Evolutionary conservation across 331 rosid species (phyloP).

Genomic region (Malus hybrid): DNA sequence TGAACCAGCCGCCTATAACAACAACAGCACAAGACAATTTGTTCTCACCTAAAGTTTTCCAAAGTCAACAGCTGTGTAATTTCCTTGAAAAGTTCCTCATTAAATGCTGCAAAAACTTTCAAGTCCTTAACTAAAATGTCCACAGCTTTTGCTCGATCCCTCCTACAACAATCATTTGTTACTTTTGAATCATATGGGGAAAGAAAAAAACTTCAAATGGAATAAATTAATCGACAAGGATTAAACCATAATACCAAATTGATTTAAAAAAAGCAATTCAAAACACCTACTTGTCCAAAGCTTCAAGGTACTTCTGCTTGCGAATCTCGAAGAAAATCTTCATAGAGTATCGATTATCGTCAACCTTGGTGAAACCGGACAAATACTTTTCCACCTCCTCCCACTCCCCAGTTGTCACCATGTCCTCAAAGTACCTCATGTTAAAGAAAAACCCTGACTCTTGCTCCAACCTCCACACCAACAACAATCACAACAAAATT

Average conservation of each 20-base stretch:
- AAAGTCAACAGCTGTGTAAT: constrained; percentile 87
- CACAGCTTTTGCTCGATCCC: constrained; percentile 90
- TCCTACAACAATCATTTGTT: constrained; percentile 46
- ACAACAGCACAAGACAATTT: not conserved
- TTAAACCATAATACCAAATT: not conserved
- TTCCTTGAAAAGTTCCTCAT: constrained; percentile 96
- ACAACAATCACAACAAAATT: constrained; percentile 22
- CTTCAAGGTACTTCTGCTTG: constrained; percentile 98
- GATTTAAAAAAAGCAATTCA: not conserved
- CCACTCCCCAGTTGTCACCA: constrained; percentile 99
- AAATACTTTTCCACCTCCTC: constrained; percentile 97
- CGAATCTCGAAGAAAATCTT: constrained; percentile 98
- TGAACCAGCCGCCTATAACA: not conserved
- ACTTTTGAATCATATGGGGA: not conserved
- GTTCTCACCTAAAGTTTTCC: constrained; percentile 85
- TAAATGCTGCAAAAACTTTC: constrained; percentile 90
- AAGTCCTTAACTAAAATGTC: constrained; percentile 96
- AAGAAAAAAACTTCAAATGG: constrained; percentile 7
- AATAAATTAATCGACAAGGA: not conserved
- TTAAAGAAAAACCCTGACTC: constrained; percentile 96
- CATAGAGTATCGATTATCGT: constrained; percentile 97
- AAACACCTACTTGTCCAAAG: constrained; percentile 75
- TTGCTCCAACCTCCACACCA: constrained; percentile 88
- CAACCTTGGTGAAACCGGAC: constrained; percentile 97
- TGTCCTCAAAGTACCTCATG: constrained; percentile 93